phyloP scores from a whole-genome alignment of 768 basidiomycete species.

The Lyophyllum semitale region DNA sequence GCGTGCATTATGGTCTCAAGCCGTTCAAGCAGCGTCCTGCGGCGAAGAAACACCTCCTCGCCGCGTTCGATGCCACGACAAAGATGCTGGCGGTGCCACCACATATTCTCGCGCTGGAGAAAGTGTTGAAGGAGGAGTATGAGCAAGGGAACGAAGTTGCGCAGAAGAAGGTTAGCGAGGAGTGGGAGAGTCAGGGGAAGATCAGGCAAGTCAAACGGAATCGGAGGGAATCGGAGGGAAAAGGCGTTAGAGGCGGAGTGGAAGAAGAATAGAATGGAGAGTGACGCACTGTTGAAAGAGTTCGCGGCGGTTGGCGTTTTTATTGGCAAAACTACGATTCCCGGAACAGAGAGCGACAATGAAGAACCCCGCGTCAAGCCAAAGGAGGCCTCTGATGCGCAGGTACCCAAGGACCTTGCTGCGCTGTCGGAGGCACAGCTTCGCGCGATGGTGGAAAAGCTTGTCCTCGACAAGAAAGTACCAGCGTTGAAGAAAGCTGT shows the following conservation, averaged over 20 bases:
- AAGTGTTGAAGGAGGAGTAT: conserved; percentile 22
- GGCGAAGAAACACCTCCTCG: conserved; percentile 27
- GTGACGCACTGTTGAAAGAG: conserved; percentile 15
- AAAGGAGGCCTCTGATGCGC: background rate
- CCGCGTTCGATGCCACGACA: conserved; percentile 17
- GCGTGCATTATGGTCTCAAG: conserved; percentile 29
- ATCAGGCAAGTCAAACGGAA: background rate
- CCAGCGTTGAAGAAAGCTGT: conserved; percentile 2
- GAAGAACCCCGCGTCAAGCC: background rate
- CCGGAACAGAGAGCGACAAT: background rate
- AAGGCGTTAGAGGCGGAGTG: background rate
- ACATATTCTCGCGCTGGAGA: conserved; percentile 21
- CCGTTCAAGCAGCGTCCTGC: conserved; percentile 23
- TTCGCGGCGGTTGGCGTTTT: conserved; percentile 9
- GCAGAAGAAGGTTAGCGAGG: conserved; percentile 11
- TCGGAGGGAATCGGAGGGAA: background rate
- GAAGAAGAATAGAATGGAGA: conserved; percentile 9
- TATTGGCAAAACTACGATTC: background rate
- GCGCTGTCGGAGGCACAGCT: conserved; percentile 6
- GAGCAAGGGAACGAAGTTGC: conserved; percentile 19
- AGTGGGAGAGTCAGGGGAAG: conserved; percentile 4
- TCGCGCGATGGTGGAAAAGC: conserved; percentile 8
- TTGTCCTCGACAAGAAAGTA: conserved; percentile 6
- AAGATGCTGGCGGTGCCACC: conserved; percentile 21
- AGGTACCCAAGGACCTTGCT: conserved; percentile 9